Base-by-base conservation (phyloP, 257 asterid species). In the Solanum pimpinellifolium region DNA sequence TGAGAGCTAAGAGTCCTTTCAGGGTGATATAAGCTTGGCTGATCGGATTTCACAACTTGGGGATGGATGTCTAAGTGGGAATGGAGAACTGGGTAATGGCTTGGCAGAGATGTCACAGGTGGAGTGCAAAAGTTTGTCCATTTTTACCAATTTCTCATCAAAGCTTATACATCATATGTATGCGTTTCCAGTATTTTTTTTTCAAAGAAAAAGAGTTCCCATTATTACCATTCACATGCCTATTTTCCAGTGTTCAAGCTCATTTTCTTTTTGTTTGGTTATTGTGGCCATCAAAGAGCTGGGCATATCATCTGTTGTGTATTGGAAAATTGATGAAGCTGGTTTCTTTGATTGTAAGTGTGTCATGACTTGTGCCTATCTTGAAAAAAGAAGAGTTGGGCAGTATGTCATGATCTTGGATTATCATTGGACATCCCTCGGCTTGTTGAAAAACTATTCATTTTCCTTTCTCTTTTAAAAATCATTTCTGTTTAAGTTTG, bases 1-100 rank as follows among this genome's bases (percentile, higher is more conserved):
- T 72, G 66, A 44, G 83, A 86, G 68, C 44, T 31, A 86, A 33
- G 87, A 70, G 72, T 72, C 83, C 83, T 86, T 86, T 75, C 87
- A 86, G 87, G 87, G 87, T 86, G 69, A 49, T 86, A 29, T 49
- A 49, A 86, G 87, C 87, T 72, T 86, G 83, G 73, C 37, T 25
- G 29, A 86, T 31, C 87, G 47, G 49, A 86, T 86, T 86, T 72
- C 83, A 73, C 83, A 41, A 62, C 83, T 72, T 72, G 83, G 87
- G 83, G 84, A 86, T 73, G 87, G 83, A 47, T 85, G 83, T 69
- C 52, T 85, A 21, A 72, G 47, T 85, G 83, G 69, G 15, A 85
- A 62, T 41, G 49, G 66, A 20, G 73, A 72, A 73, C 44, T 86
- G 87, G 74, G 59, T 52, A 86, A 62, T 73, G 87, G 83, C 83